Base-by-base conservation (phyloP, 2,329 filamentous ascomycete species). In the Botrytis fragariae region DNA sequence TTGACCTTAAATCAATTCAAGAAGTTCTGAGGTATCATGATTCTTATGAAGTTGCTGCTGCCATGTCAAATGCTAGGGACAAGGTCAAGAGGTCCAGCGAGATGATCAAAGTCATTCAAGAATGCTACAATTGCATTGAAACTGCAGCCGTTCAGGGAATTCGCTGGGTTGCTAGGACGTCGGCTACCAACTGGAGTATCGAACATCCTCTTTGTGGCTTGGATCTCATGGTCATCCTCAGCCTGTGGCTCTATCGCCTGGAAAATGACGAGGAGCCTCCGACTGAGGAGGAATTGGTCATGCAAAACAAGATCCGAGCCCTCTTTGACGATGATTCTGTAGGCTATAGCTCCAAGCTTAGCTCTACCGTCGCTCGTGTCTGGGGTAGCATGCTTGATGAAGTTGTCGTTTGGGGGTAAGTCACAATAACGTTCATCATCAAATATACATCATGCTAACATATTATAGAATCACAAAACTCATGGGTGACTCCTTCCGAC, bases 311-410 rank as follows among this genome's bases (percentile, higher is more conserved):
- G 85, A 88, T 98, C 75, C 92, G 94, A 78, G 91, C 91, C 82
- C 86, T 98, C 79, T 97, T 97, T 81, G 93, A 96, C 79, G 95
- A 97, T 81, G 95, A 98, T 80, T 90, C 93, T 71, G 92, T 95
- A 80, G 87, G 90, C 37, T 93, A 93, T 82, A 92, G 91, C 76
- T 87, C 90, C 70, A 95, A 97, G 82, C 86, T 99, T 78, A 98
- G 95, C 85, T 96, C 95, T n/a, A 94, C 94, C 70, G 95, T 99
- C 61, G 95, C 95, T 76, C 91, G 93, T 79, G 90, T 98, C 63
- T 99, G 96, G 96, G 96, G 95, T 79, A 95, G 94, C 76, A 98
- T 98, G 92, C 91, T 98, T 77, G 96, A 98, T 81, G 96, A 98
- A 84, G 96, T 98, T 76, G 95, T 98, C 78, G 96, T 99, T 75